Conservation (phyloP, 2,329 filamentous ascomycete species). For the Sclerotinia spermophila region DNA sequence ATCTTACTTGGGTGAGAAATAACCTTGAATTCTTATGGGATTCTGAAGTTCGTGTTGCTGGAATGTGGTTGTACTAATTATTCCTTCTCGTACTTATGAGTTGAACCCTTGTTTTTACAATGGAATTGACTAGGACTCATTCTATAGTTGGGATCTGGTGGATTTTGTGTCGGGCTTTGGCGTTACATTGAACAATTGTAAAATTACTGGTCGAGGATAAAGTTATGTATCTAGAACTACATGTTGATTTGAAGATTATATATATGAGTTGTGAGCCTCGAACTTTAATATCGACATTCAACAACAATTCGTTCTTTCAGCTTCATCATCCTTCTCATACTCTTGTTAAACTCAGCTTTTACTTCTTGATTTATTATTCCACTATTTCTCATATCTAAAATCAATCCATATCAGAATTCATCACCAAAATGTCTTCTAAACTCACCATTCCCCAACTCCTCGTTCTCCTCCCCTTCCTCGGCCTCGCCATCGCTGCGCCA, state of each 20-base stretch:
- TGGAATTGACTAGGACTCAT: background rate
- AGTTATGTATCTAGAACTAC: background rate
- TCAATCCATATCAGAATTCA: background rate
- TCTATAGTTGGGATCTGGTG: background rate
- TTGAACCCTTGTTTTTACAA: background rate
- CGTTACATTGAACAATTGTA: background rate
- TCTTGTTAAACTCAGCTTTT: background rate
- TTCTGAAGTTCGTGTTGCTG: background rate
- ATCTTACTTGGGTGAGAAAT: background rate
- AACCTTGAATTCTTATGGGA: background rate
- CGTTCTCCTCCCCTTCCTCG: conserved; percentile 9
- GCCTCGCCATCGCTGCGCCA: conserved; percentile 9
- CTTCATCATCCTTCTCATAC: background rate
- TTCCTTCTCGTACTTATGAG: conserved; percentile 7
- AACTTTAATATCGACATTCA: background rate
- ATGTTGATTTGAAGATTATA: background rate
- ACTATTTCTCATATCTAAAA: background rate
- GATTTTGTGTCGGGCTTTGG: background rate
- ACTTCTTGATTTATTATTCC: background rate
- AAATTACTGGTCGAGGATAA: background rate
- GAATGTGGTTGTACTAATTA: no score
- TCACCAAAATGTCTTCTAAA: conserved; percentile 12
- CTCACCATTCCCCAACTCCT: conserved; percentile 9
- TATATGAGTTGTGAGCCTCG: background rate
- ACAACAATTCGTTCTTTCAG: background rate